phyloP scores from a whole-genome alignment of 768 basidiomycete species.

The Suillus tomentosus region DNA sequence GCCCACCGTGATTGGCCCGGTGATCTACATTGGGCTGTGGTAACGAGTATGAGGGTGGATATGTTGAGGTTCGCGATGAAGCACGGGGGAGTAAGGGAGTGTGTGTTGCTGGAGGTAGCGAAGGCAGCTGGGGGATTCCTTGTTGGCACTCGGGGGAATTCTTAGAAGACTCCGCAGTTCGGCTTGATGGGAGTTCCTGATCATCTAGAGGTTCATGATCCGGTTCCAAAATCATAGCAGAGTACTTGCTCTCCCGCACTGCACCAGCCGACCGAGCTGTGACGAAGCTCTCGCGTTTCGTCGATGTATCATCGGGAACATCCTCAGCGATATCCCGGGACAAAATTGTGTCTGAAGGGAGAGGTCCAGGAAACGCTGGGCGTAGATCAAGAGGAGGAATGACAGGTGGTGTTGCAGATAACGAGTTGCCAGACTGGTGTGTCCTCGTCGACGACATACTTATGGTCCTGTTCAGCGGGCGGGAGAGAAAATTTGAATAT shows the following conservation, averaged over 20 bases:
- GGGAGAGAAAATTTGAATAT: slow-evolving; percentile 59
- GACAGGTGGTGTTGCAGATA: slow-evolving; percentile 41
- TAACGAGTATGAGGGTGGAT: slow-evolving; percentile 28
- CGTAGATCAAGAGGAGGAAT: slow-evolving; percentile 63
- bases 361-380: slow-evolving; percentile 49
- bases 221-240: slow-evolving; percentile 23
- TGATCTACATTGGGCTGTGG: slow-evolving; percentile 23
- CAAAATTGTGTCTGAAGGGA: slow-evolving; percentile 24
- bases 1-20: slow-evolving; percentile 19
- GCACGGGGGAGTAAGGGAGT: slow-evolving; percentile 19
- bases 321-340: slow-evolving; percentile 26
- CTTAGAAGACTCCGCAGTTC: slow-evolving; percentile 18
- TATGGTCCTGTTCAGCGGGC: slow-evolving; percentile 65
- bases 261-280: slow-evolving; percentile 41
- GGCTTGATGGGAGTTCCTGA: slow-evolving; percentile 15
- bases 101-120: slow-evolving; percentile 15
- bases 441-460: slow-evolving; percentile 66
- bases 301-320: slow-evolving; percentile 40
- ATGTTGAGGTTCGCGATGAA: slow-evolving; percentile 20
- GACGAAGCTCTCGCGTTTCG: slow-evolving; percentile 59
- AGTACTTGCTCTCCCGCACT: slow-evolving; percentile 32
- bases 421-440: slow-evolving; percentile 46
- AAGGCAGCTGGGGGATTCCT: slow-evolving; percentile 4
- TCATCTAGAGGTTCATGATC: slow-evolving; percentile 26
- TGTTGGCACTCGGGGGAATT: slow-evolving; percentile 6